Base-by-base conservation (phyloP, 192 early-diverging fungal genomes). In the Backusella westeae region DNA sequence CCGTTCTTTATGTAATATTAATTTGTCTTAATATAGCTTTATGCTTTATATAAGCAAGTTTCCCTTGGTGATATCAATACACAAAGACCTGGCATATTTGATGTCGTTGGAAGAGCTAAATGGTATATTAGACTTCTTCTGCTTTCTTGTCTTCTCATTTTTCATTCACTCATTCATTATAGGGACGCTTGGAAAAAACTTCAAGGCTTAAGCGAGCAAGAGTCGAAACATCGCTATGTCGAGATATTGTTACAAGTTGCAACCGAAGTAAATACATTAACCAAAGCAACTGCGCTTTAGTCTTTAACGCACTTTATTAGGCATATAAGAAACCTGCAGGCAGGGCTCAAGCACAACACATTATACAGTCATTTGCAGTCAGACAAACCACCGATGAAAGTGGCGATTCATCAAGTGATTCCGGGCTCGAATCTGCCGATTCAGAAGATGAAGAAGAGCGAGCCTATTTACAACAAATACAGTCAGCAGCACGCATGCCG, bases 21-120 rank as follows among this genome's bases (percentile, higher is more conserved):
- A 56, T 56, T 56, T 56, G 53, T 56, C 53, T 56, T 56, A 56
- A 29, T 34, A 17, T 75, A 87, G 84, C 72, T 87, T 19, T 87
- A 87, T 79, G 82, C 83, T 10, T 71, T 83, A 15, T 87, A 86
- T 69, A 87, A 87, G 52, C 86, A 87, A 79, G 85, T 81, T 15
- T 85, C 86, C 6, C 68, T 80, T 23, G 86, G 86, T 19, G 26
- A 73, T 39, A 73, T 81, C 15, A 69, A 74, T 21, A 85, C 81
- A 9, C 74, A 80, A 21, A 39, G 83, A 66, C 86, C 86, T 17
- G 78, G 81, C 2, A 80, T 87, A 44, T 87, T 78, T 73, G 86
- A 87, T 71, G 81, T 85, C 0, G 85, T 86, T 34, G 86, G 81
- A 63, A 74, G 85, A 53, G 76, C 85, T 19, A 86, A 86, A 77